These are phyloP conservation scores for Polychytrium aggregatum DNA, from an alignment of 192 early-diverging fungal species.

Conservation along the genomic window DNA sequence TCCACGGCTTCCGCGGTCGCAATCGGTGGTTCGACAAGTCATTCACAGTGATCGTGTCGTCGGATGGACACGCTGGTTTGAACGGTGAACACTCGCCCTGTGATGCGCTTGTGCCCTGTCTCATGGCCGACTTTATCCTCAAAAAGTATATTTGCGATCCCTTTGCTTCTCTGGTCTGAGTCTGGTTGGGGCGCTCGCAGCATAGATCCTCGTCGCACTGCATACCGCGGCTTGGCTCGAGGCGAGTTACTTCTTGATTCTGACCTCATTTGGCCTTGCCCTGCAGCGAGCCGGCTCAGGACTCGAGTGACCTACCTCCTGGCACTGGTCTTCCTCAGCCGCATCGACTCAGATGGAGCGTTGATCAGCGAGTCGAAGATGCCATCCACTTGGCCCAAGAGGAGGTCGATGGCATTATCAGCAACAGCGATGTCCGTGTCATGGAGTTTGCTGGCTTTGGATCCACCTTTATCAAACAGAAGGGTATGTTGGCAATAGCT, in stretches of 20 bases:
- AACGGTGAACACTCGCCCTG: constrained; percentile 69
- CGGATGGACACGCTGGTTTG: constrained; percentile 51
- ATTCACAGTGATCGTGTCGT: constrained; percentile 54
- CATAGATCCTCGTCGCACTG: too few species aligned
- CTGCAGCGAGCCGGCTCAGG: constrained; percentile 19
- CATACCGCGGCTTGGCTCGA: too few species aligned
- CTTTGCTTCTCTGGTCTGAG: too few species aligned
- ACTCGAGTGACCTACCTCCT: constrained; percentile 3
- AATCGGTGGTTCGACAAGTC: constrained; percentile 90
- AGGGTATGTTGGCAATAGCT: constrained; percentile 32
- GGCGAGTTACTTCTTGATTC: too few species aligned
- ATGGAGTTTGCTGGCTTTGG: constrained; percentile 63
- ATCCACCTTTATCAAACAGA: constrained; percentile 60
- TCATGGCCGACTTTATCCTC: constrained; percentile 38
- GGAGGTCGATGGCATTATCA: constrained; percentile 35
- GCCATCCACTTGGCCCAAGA: constrained; percentile 40
- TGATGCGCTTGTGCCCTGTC: constrained; percentile 66
- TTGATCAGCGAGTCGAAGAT: constrained; percentile 17
- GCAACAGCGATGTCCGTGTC: constrained; percentile 49
- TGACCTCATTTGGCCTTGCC: too few species aligned
- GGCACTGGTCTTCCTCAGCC: neutral
- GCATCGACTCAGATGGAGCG: constrained; percentile 17
- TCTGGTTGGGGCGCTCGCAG: too few species aligned
- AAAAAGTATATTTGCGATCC: constrained; percentile 17
- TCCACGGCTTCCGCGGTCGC: constrained; percentile 57